Evolutionary conservation across 179 eudicot species (phyloP).

Genomic region (Pouteria campechiana): DNA sequence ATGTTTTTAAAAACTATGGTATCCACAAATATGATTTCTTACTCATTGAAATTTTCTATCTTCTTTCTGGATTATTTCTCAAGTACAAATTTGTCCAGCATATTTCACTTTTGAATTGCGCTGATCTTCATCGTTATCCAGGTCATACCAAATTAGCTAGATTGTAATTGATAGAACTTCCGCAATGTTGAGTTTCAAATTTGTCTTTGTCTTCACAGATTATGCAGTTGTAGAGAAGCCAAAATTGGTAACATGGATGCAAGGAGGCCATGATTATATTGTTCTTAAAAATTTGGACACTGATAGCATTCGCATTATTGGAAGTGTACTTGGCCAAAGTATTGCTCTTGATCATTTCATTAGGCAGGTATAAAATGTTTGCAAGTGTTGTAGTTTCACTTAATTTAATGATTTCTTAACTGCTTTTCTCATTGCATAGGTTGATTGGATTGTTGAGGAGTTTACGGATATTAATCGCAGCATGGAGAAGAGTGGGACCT

Average conservation of each 20-base stretch:
- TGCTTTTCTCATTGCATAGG: conserved; percentile 30
- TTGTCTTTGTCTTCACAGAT: conserved; percentile 30
- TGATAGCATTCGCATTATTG: conserved; percentile 84
- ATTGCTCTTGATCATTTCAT: conserved; percentile 88
- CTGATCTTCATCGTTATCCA: too few relatives aligned
- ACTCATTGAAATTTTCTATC: too few relatives aligned
- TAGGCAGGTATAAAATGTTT: conserved; percentile 59
- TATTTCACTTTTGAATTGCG: too few relatives aligned
- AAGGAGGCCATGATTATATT: conserved; percentile 80
- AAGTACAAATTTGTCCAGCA: too few relatives aligned
- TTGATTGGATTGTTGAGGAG: conserved; percentile 84
- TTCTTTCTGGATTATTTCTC: too few relatives aligned
- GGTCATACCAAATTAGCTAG: too few relatives aligned
- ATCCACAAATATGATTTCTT: too few relatives aligned
- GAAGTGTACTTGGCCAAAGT: conserved; percentile 95
- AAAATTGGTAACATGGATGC: conserved; percentile 57
- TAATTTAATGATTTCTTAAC: too few relatives aligned
- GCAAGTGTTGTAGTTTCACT: too few relatives aligned
- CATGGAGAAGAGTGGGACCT: conserved; percentile 88
- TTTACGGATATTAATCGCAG: conserved; percentile 77
- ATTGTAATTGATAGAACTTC: too few relatives aligned
- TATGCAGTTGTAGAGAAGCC: conserved; percentile 84
- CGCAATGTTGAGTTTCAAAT: too few relatives aligned
- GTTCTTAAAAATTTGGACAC: conserved; percentile 65
- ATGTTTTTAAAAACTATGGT: too few relatives aligned